These are phyloP conservation scores for Magnaporthiopsis incrustans DNA, from an alignment of 2,329 filamentous ascomycete genomes.

Conservation along the genomic window DNA sequence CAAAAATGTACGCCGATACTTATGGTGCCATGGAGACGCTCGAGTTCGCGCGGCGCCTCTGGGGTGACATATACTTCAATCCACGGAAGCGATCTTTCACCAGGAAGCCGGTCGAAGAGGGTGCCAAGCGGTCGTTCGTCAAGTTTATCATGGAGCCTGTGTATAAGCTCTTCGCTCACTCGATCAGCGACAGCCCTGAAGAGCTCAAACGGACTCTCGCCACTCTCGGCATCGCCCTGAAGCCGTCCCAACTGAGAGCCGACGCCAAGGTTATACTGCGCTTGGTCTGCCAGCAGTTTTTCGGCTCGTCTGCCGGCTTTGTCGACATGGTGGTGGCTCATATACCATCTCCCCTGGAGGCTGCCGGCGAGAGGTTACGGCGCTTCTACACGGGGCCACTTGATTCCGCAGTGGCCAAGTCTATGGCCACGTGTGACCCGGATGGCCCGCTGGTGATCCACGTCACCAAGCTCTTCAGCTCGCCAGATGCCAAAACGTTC, in stretches of 20 bases:
- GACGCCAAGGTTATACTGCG: constrained; percentile 86
- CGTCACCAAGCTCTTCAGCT: constrained; percentile 88
- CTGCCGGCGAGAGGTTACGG: constrained; percentile 67
- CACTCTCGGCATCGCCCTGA: constrained; percentile 74
- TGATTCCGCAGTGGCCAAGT: constrained; percentile 69
- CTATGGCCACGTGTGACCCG: constrained; percentile 77
- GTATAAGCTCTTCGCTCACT: constrained; percentile 95
- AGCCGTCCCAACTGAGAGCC: constrained; percentile 84
- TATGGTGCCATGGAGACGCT: constrained; percentile 74
- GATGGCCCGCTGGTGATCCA: constrained; percentile 90
- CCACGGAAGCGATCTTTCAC: constrained; percentile 85
- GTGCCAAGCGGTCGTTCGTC: constrained; percentile 78
- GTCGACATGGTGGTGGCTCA: constrained; percentile 93
- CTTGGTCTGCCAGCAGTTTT: constrained; percentile 90
- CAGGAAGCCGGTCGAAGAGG: constrained; percentile 73
- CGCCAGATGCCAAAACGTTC: constrained; percentile 83
- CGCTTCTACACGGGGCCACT: constrained; percentile 87
- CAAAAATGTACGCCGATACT: constrained; percentile 89
- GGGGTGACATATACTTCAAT: constrained; percentile 97
- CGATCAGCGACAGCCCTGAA: constrained; percentile 81
- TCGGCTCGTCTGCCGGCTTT: constrained; percentile 80
- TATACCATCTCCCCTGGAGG: constrained; percentile 76
- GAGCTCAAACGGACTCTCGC: constrained; percentile 74
- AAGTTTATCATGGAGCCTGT: constrained; percentile 94
- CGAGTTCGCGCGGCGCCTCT: constrained; percentile 79